Conservation (phyloP, 805 yeast genomes). For the Yamadazyma takamatsuzukensis region DNA sequence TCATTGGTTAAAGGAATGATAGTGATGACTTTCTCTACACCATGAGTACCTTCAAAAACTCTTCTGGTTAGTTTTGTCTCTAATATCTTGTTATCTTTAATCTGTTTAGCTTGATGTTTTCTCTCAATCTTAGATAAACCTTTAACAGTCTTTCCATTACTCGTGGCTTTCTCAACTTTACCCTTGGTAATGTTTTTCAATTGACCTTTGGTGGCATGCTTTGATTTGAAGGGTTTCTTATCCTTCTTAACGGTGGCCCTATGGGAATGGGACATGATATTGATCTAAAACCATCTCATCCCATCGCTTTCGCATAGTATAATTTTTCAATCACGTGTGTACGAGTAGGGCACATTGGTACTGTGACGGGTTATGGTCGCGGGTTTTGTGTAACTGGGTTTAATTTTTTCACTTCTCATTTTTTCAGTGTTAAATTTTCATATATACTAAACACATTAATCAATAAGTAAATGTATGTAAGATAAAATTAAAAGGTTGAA, state of each 20-base stretch:
- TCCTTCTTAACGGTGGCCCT: slow-evolving; percentile 78
- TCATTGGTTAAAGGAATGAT: slow-evolving; percentile 77
- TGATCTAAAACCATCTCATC: slow-evolving; percentile 9
- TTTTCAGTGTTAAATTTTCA: slow-evolving; percentile 11
- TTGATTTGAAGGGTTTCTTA: slow-evolving; percentile 88
- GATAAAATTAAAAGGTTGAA: slow-evolving; percentile 1
- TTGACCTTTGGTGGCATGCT: slow-evolving; percentile 86
- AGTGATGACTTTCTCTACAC: slow-evolving; percentile 81
- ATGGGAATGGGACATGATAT: slow-evolving; percentile 55
- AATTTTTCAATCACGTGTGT: slow-evolving; percentile 2
- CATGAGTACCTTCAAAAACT: slow-evolving; percentile 74
- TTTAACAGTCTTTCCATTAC: slow-evolving; percentile 37
- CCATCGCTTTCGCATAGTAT: slow-evolving; percentile 3
- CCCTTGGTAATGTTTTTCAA: slow-evolving; percentile 80
- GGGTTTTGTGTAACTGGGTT: slow-evolving; percentile 12
- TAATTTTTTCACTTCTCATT: slow-evolving; percentile 8
- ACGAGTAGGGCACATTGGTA: not conserved
- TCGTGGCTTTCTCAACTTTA: slow-evolving; percentile 66
- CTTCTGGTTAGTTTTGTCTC: slow-evolving; percentile 58
- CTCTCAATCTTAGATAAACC: slow-evolving; percentile 56
- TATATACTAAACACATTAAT: slow-evolving; percentile 6
- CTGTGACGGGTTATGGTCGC: slow-evolving; percentile 5
- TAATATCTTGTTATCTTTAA: slow-evolving; percentile 66
- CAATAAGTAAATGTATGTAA: slow-evolving; percentile 12
- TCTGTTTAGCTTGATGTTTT: slow-evolving; percentile 73